Evolutionary conservation across 2,329 filamentous ascomycete species (phyloP).

Genomic region (Dactylellina parvicollis): DNA sequence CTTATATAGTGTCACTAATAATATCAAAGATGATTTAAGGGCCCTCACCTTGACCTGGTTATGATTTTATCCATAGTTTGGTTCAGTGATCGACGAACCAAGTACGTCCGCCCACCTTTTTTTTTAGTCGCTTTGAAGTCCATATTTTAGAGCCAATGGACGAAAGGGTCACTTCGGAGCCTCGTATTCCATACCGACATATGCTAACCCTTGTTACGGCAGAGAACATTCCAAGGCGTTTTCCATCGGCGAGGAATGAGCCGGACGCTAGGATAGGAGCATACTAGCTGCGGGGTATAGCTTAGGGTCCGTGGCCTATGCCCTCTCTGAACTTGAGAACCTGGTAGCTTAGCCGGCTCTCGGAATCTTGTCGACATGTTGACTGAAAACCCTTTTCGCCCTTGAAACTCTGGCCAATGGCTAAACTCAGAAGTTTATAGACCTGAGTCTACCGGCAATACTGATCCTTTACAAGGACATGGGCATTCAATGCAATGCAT

Average conservation of each 20-base stretch:
- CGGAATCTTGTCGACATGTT: conserved; percentile 39
- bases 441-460: neutral
- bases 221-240: conserved; percentile 47
- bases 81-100: conserved; percentile 32
- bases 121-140: neutral
- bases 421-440: conserved; percentile 7
- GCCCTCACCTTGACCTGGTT: conserved; percentile 22
- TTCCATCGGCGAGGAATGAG: conserved; percentile 32
- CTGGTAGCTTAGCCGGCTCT: conserved; percentile 37
- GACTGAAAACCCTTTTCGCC: conserved; percentile 41
- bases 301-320: conserved; percentile 32
- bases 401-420: conserved; percentile 5
- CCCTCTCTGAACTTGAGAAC: conserved; percentile 14
- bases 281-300: conserved; percentile 47
- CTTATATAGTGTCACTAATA: too few species aligned
- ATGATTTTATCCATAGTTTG: conserved; percentile 45
- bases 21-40: conserved; percentile 21
- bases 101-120: conserved; percentile 1
- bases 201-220: conserved; percentile 15
- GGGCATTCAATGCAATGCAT: neutral
- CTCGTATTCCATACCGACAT: conserved; percentile 33
- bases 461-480: conserved; percentile 8
- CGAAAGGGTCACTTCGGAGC: conserved; percentile 5
- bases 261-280: conserved; percentile 25
- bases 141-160: conserved; percentile 13